Base-by-base conservation (phyloP, 1,139 yeast species). In the Suhomyces choctaworum region DNA sequence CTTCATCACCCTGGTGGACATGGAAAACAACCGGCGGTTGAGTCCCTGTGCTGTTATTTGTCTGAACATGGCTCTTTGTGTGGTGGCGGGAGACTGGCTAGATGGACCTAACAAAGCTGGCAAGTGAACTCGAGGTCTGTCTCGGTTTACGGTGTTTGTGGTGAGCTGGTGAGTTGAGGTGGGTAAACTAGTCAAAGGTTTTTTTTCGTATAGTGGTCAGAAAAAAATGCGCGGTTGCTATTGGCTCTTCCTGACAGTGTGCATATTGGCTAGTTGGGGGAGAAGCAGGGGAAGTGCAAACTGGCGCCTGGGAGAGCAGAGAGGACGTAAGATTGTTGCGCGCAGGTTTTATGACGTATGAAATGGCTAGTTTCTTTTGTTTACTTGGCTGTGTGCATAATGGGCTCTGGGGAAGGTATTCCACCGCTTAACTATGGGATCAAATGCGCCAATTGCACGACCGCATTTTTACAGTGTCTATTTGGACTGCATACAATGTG, bases 1-100 rank as follows among this genome's bases (percentile, higher is more conserved):
- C 45, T 66, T 68, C 38, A 54, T 43, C 27, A 59, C 45, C 35
- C 48, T 57, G 34, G 59, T 16, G 22, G 50, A 28, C 31, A 32
- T 37, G 22, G 51, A 45, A 17, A 47, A 32, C 34, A 43, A 33
- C 32, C 52, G 45, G 25, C 40, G 40, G 33, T 16, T 27, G 29
- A 36, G 16, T 26, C 36, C 34, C 20, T 29, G 40, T 37, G 41
- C 37, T 43, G 44, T 41, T 37, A 40, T 34, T 35, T 45, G 48
- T 43, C 44, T 45, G 32, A 45, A 42, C 48, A 45, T 44, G 36
- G 23, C 17, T 17, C 7, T n/a, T n/a, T n/a, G n/a, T n/a, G n/a
- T 17, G 6, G 20, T 17, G 20, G 20, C 20, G 20, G 20, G 13
- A 17, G 21, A 29, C 25, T 14, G 12, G 17, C 20, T 17, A 21